A percentile compares a stretch with the other conserved stretches of the same genome.
phyloP scores from a whole-genome alignment of 2,329 filamentous ascomycete species.

The Diplodia sapinea region DNA sequence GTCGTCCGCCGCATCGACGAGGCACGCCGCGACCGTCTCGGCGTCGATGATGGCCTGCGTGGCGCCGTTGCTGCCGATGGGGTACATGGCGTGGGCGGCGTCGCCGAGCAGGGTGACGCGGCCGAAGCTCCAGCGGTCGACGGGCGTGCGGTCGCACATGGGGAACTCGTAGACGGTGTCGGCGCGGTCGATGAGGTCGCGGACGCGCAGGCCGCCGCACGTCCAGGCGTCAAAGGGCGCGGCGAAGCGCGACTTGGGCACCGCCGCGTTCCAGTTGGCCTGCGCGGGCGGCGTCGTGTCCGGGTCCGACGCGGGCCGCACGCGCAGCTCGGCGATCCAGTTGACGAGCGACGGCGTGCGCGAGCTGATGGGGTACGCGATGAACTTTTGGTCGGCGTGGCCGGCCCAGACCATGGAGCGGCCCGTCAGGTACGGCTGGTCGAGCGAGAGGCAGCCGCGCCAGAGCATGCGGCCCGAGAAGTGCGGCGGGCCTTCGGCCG shows the following conservation, averaged over 20 bases:
- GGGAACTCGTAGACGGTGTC: constrained; percentile 55
- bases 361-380: constrained; percentile 54
- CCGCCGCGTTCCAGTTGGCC: constrained; percentile 52
- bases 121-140: constrained; percentile 46
- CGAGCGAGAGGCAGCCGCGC: constrained; percentile 51
- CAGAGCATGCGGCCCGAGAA: constrained; percentile 56
- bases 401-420: constrained; percentile 55
- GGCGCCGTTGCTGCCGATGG: constrained; percentile 46
- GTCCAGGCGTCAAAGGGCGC: constrained; percentile 51
- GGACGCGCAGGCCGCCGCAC: constrained; percentile 52
- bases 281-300: constrained; percentile 52
- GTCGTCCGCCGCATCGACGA: constrained; percentile 38
- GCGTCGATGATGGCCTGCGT: constrained; percentile 45
- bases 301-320: constrained; percentile 50
- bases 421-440: constrained; percentile 50
- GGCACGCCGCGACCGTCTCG: constrained; percentile 46
- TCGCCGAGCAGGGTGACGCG: constrained; percentile 52
- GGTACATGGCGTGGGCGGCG: constrained; percentile 50
- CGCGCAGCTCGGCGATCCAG: constrained; percentile 55
- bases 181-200: constrained; percentile 51
- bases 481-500: constrained; percentile 52
- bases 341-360: constrained; percentile 51
- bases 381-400: constrained; percentile 56
- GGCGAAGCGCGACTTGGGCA: constrained; percentile 50
- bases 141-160: constrained; percentile 54